Conservation (phyloP, 2,329 filamentous ascomycete species). For the Pestalotiopsis sp. region DNA sequence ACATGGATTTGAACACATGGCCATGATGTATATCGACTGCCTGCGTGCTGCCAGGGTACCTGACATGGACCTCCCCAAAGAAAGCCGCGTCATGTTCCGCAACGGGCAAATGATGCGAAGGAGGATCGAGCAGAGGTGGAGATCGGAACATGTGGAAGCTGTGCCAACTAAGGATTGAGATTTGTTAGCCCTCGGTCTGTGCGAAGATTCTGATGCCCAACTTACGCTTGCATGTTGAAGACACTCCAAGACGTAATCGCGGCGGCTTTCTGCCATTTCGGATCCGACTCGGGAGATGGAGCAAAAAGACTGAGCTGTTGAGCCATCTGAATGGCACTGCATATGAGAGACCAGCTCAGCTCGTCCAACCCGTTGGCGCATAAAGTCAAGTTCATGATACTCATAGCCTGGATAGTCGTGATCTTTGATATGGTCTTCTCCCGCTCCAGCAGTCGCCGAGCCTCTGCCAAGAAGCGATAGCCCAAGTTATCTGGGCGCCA, state of each 20-base stretch:
- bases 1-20: conserved; percentile 30
- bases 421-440: conserved; percentile 27
- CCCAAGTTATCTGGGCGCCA: conserved; percentile 37
- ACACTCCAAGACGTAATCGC: conserved; percentile 38
- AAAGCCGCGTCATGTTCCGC: conserved; percentile 23
- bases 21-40: conserved; percentile 28
- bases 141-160: conserved; percentile 26
- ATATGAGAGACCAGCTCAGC: conserved; percentile 23
- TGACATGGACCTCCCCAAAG: conserved; percentile 40
- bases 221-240: conserved; percentile 37
- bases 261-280: conserved; percentile 22
- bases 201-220: background rate
- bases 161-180: conserved; percentile 14
- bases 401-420: conserved; percentile 38
- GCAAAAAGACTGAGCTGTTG: conserved; percentile 26
- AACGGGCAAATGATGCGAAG: conserved; percentile 33
- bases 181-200: conserved; percentile 12
- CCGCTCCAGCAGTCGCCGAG: conserved; percentile 40
- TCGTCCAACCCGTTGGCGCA: conserved; percentile 30
- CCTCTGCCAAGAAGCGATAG: conserved; percentile 41
- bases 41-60: conserved; percentile 32
- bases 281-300: conserved; percentile 14
- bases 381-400: conserved; percentile 34
- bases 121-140: conserved; percentile 33
- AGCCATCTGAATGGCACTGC: conserved; percentile 25